Conservation (phyloP, 805 yeast genomes). For the Cyberlindnera xylosilytica region DNA sequence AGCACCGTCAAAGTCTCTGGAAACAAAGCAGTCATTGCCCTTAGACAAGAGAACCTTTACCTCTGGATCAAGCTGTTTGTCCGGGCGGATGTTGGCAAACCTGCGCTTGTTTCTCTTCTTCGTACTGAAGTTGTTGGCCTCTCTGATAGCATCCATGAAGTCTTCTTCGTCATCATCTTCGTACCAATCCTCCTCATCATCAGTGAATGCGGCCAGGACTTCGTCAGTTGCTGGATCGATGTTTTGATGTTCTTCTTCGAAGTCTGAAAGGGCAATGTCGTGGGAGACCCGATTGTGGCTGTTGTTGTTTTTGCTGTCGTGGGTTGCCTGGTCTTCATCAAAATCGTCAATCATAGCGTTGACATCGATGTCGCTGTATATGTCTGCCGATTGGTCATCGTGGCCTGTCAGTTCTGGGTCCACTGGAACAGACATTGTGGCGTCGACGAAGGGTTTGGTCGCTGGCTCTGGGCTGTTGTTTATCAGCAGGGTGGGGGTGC, state of each 20-base stretch:
- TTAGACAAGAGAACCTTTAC: slow-evolving; percentile 60
- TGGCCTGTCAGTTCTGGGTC: slow-evolving; percentile 8
- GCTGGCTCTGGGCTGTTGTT: neutral
- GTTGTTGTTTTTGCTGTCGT: neutral
- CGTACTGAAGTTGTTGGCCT: slow-evolving; percentile 60
- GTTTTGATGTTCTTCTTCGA: slow-evolving; percentile 13
- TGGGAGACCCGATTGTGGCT: slow-evolving; percentile 6
- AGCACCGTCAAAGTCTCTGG: slow-evolving; percentile 57
- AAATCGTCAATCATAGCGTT: slow-evolving; percentile 22
- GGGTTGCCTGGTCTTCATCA: neutral
- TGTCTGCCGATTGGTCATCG: slow-evolving; percentile 5
- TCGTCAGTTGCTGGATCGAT: slow-evolving; percentile 26
- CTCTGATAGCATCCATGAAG: slow-evolving; percentile 62
- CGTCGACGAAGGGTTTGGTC: neutral
- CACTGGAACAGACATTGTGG: slow-evolving; percentile 12
- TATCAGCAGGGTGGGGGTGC: too few relatives aligned
- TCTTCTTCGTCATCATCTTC: slow-evolving; percentile 40
- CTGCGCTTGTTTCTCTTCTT: slow-evolving; percentile 37
- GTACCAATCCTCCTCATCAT: slow-evolving; percentile 31
- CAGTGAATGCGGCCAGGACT: slow-evolving; percentile 35
- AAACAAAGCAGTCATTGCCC: slow-evolving; percentile 80
- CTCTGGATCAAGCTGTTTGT: slow-evolving; percentile 63
- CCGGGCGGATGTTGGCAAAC: slow-evolving; percentile 30
- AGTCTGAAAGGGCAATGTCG: slow-evolving; percentile 2
- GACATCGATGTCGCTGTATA: slow-evolving; percentile 32